Base-by-base conservation (phyloP, 108 stramenopile genomes). In the Ochromonas danica region DNA sequence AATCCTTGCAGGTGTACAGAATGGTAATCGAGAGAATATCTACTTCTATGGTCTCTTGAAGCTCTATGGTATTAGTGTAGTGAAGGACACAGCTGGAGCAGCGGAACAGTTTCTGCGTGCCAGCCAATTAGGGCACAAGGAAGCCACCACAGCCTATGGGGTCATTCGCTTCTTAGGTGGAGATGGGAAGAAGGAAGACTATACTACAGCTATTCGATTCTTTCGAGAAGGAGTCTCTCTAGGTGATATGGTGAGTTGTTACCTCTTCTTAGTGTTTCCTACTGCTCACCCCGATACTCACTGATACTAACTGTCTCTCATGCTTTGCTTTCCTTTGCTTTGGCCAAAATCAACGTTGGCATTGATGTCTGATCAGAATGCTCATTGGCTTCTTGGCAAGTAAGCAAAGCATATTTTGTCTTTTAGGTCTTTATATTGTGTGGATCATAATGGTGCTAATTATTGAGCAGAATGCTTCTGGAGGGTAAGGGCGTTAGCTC, bases 31-130 rank as follows among this genome's bases (percentile, higher is more conserved):
- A 28, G 63, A 67, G 10, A 67, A 67, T 67, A 67, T 67, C 31
- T 67, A 67, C 31, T 67, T 67, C 25, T 67, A 67, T 67, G 63
- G 63, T 27, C 35, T 75, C 10, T 42, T 75, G 72, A 75, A 75
- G 31, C 17, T 75, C 25, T 75, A 75, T 36, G 72, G 72, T 30
- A 75, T 57, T 14, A 14, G 14, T 31, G 41, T 75, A 31, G 22
- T 17, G 10, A 75, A 36, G 31, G 40, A 42, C 38, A 33, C 6
- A 57, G 3, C 36, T 57, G 72, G 40, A 6, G 72, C 72, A 31
- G 72, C 72, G 31, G 31, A 75, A 57, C 28, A 75, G 36, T 75
- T 75, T 36, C 6, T 57, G 17, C 43, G 51, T 45, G 72, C 72
- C 6, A 10, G 14, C 38, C 6, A 6, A 30, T 10, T 75, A 33